Evolutionary conservation across 2,329 filamentous ascomycete species (phyloP), one percentile per base, ranked within the genome.

Genomic region (Venturia pyrina): DNA sequence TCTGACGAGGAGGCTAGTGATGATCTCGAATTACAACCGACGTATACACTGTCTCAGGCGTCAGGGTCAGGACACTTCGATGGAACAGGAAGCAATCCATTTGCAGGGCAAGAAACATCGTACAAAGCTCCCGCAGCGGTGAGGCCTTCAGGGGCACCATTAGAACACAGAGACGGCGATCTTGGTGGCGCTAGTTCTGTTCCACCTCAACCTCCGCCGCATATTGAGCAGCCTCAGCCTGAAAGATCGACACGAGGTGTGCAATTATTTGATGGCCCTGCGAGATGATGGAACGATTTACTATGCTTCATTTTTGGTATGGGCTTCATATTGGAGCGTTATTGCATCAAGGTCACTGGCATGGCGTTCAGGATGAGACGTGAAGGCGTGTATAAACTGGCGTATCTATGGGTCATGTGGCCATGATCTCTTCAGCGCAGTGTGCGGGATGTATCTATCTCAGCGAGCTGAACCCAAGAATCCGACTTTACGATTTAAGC

Each of bases 1-100:
- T 44, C 37, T 32, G 64, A 66, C n/a, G 64, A 66, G 6, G 64
- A 66, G 15, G 41, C 24, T 7, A 56, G 59, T n/a, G 43, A 34
- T n/a, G 64, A 66, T 62, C 41, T 66, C 24, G 64, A 66, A 43
- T 17, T 66, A 15, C 64, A 66, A 32, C 64, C 53, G 10, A 34
- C 37, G 15, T 66, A 66, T 41, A 57, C 63, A 21, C 32, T 65
- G 11, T 46, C 64, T 21, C 37, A 53, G 43, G 37, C 64, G 13
- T 43, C 63, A 34, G 46, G 43, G 37, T n/a, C 24, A 32, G 62
- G 62, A 28, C 48, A 60, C 15, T 43, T 28, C n/a, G 40, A 43
- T 19, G 60, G 60, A 62, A 19, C 60, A 5, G 24, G 21, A 40
- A 43, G 28, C 40, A 62, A 46, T 44, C 37, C 37, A 19, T 62